Base-by-base conservation (phyloP, 2,329 filamentous ascomycete species). In the Aureobasidium melanogenum region DNA sequence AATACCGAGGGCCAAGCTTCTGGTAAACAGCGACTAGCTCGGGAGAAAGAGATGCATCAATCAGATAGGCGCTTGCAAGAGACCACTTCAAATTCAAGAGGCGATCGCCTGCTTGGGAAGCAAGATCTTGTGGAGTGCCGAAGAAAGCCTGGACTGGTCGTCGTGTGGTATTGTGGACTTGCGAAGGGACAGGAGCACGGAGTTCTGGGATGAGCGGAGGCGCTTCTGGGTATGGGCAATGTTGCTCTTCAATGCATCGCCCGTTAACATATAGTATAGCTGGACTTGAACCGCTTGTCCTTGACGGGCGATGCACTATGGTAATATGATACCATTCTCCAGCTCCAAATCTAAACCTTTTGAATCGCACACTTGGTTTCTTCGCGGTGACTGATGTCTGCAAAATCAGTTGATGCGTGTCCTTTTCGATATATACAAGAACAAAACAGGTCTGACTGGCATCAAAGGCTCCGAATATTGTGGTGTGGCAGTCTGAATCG, bases 381-480 rank as follows among this genome's bases (percentile, higher is more conserved):
- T 85, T 81, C 9, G 91, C 91, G 57, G 86, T 89, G 63, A 97
- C 88, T 19, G 94, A 97, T 8, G 95, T 97, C 75, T 99, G 94
- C 6, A 99, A 79, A 66, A 99, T 99, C 66, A 99, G 88, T 74
- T 96, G 94, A 63, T 84, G 89, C 1, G 91, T 96, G 72, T 97
- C 92, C 70, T 88, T 91, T 72, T 99, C 95, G 41, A 99, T 80
- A 70, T 99, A 99, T 63, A 91, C 87, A 67, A 99, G 84, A 38
- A 99, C 77, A 69, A 99, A 99, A 73, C 94, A 99, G 5, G 89
- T 91, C 73, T 97, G 93, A 5, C 85, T 91, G 3, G 87, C 81
- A 74, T 99, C 94, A 73, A 95, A 97, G 9, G 94, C 90, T 28
- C 94, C 94, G 72, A 99, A 99, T 15, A 99, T 82, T 0, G 94